phyloP scores from a whole-genome alignment of 129 eudicot genomes.

The Lonicera japonica region DNA sequence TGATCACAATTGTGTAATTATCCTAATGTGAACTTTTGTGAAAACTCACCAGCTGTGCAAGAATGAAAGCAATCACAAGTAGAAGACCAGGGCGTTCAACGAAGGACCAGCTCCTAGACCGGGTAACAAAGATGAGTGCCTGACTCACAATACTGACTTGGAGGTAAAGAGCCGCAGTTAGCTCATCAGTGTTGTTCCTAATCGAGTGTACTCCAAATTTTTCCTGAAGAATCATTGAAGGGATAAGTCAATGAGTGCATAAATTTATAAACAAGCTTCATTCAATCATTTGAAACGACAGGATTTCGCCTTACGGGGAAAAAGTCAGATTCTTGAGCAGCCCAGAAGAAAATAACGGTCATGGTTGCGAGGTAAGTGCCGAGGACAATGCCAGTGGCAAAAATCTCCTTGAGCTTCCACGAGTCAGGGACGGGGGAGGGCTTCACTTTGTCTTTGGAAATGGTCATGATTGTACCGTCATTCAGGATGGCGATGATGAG shows the following conservation, averaged over 20 bases:
- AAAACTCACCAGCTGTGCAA: slow-evolving; percentile 71
- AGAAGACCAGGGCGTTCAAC: slow-evolving; percentile 71
- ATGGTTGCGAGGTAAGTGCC: slow-evolving; percentile 77
- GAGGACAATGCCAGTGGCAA: slow-evolving; percentile 69
- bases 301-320: slow-evolving; percentile 38
- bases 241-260: too few relatives aligned
- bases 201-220: slow-evolving; percentile 52
- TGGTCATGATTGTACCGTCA: slow-evolving; percentile 92
- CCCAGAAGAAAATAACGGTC: slow-evolving; percentile 89
- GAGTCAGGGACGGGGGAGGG: slow-evolving; percentile 93
- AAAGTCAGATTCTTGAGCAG: slow-evolving; percentile 53
- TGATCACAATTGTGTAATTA: background rate
- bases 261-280: too few relatives aligned
- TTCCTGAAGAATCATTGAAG: slow-evolving; percentile 24
- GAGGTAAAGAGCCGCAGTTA: slow-evolving; percentile 79
- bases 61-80: slow-evolving; percentile 51
- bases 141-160: slow-evolving; percentile 85
- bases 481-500: slow-evolving; percentile 81
- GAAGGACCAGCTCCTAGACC: slow-evolving; percentile 79
- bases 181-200: slow-evolving; percentile 36
- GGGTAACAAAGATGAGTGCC: slow-evolving; percentile 81
- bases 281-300: too few relatives aligned
- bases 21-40: background rate
- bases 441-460: slow-evolving; percentile 73
- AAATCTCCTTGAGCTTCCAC: slow-evolving; percentile 78